These are phyloP conservation scores for Echium plantagineum DNA, from an alignment of 257 asterid species.

Conservation along the genomic window DNA sequence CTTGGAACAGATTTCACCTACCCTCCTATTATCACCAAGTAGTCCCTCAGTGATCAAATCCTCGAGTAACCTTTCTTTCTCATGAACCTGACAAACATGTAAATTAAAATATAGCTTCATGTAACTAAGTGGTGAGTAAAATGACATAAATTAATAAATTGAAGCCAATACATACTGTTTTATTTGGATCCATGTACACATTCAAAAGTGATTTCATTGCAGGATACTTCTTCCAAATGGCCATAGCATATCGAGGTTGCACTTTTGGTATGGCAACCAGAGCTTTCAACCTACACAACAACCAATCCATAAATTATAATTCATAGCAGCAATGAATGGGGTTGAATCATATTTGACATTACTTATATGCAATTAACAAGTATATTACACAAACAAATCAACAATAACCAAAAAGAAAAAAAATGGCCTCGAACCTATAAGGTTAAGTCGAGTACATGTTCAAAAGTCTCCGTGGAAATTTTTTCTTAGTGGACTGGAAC, in stretches of 20 bases:
- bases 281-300: slow-evolving; percentile 68
- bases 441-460: not conserved
- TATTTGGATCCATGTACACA: slow-evolving; percentile 80
- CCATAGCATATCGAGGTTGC: slow-evolving; percentile 85
- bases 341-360: not conserved
- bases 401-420: not conserved
- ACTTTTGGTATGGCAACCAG: slow-evolving; percentile 86
- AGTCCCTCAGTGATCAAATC: slow-evolving; percentile 64
- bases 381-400: not conserved
- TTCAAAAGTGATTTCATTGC: slow-evolving; percentile 88
- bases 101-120: not conserved
- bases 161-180: slow-evolving; percentile 51
- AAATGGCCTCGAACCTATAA: not conserved
- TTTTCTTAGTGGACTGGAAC: not conserved
- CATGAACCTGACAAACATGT: slow-evolving; percentile 59
- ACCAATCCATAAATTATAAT: not conserved
- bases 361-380: not conserved
- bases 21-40: slow-evolving; percentile 61
- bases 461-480: not conserved
- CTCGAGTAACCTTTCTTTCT: slow-evolving; percentile 79
- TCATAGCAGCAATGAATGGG: not conserved
- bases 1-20: slow-evolving; percentile 90
- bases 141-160: not conserved
- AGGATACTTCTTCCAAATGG: slow-evolving; percentile 90
- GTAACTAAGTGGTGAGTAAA: not conserved